Percentiles rank a stretch among this genome's conserved stretches.
phyloP scores from a whole-genome alignment of 805 yeast species.

The Groenewaldozyma salmanticensis region DNA sequence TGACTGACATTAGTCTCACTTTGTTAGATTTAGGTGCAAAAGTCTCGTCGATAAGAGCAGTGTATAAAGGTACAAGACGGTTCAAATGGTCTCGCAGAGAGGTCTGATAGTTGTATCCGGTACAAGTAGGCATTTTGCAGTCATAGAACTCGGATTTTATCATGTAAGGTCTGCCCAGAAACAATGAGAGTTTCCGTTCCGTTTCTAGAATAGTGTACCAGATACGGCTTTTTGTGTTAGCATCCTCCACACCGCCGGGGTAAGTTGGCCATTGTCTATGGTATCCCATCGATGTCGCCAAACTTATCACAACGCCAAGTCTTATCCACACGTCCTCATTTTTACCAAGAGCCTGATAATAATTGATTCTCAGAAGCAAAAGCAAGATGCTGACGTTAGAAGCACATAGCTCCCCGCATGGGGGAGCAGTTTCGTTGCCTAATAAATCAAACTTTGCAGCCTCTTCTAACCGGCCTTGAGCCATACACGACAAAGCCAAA shows the following conservation, averaged over 20 bases:
- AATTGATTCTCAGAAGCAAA: constrained; percentile 8
- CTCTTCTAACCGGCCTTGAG: constrained; percentile 6
- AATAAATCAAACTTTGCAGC: constrained; percentile 6
- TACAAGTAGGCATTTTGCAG: constrained; percentile 1
- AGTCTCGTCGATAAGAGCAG: constrained; percentile 8
- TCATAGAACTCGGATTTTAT: constrained; percentile 6
- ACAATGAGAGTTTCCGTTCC: constrained; percentile 10
- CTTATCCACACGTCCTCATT: constrained; percentile 29
- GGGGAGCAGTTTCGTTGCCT: background rate
- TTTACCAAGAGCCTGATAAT: constrained; percentile 8
- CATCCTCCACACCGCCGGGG: background rate
- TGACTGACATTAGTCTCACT: constrained; percentile 7
- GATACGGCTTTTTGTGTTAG: constrained; percentile 2
- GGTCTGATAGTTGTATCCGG: constrained; percentile 8
- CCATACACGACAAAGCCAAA: constrained; percentile 7
- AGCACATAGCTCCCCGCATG: background rate
- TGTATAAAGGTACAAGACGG: constrained; percentile 9
- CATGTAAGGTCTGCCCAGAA: constrained; percentile 12
- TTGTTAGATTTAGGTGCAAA: constrained; percentile 1
- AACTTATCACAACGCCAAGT: constrained; percentile 34
- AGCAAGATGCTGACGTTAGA: constrained; percentile 6
- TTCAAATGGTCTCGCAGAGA: constrained; percentile 12
- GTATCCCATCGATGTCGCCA: constrained; percentile 36
- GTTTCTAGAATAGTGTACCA: constrained; percentile 10
- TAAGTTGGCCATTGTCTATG: constrained; percentile 14